Conservation (phyloP, 306 rosid genomes). For the Malus sylvestris region DNA sequence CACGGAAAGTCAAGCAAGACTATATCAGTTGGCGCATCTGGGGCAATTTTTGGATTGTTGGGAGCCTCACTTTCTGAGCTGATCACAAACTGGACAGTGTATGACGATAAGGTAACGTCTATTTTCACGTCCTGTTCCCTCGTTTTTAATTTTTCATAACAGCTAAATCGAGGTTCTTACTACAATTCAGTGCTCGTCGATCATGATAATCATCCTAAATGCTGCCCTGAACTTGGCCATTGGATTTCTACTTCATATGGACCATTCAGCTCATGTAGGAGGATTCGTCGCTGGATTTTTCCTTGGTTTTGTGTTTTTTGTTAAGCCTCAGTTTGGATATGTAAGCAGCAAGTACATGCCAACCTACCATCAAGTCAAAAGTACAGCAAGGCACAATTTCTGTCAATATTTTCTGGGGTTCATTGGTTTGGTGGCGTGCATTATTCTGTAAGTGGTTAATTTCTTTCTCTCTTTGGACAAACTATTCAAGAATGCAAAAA, state of each 20-base stretch:
- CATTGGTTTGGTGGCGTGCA: conserved; percentile 22
- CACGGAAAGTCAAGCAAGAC: not conserved
- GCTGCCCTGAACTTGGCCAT: conserved; percentile 60
- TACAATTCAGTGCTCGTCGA: conserved; percentile 52
- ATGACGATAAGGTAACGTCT: conserved; percentile 55
- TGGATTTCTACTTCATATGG: conserved; percentile 69
- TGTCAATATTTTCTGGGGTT: conserved; percentile 56
- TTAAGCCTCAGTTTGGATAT: conserved; percentile 81
- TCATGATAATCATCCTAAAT: conserved; percentile 40
- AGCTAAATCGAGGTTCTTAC: no score
- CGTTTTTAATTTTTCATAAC: no score
- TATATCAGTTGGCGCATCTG: conserved; percentile 85
- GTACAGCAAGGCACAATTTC: conserved; percentile 44
- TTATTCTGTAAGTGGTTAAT: conserved; percentile 42
- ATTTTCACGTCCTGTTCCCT: not conserved
- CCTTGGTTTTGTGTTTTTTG: conserved; percentile 68
- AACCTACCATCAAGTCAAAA: conserved; percentile 39
- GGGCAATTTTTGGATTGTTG: conserved; percentile 79
- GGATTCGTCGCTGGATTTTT: conserved; percentile 66
- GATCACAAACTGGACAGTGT: conserved; percentile 77
- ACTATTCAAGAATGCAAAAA: not conserved
- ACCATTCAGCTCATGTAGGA: conserved; percentile 88
- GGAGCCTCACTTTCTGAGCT: conserved; percentile 96
- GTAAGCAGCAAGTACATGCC: conserved; percentile 51
- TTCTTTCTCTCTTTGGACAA: not conserved